Percentiles rank a stretch among this genome's conserved stretches.
phyloP scores from a whole-genome alignment of 2,329 filamentous ascomycete species.

The Dothideomycetidae sp. region DNA sequence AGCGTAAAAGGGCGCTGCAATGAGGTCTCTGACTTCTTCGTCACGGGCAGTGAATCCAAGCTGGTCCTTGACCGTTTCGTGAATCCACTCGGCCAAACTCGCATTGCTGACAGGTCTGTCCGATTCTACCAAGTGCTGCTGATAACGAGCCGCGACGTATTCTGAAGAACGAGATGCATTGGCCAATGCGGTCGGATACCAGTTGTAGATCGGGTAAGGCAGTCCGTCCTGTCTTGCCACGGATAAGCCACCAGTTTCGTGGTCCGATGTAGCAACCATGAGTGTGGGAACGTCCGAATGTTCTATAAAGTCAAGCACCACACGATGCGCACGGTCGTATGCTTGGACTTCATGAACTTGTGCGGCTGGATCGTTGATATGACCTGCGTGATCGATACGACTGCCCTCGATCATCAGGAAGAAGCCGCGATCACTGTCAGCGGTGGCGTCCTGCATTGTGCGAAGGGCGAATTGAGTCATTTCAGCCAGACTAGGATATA shows the following conservation, averaged over 20 bases:
- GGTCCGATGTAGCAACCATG: slow-evolving; percentile 82
- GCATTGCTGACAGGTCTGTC: slow-evolving; percentile 20
- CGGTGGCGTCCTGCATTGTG: slow-evolving; percentile 66
- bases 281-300: slow-evolving; percentile 59
- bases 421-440: slow-evolving; percentile 78
- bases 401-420: slow-evolving; percentile 98
- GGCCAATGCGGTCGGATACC: slow-evolving; percentile 71
- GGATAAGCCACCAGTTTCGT: slow-evolving; percentile 84
- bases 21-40: slow-evolving; percentile 54
- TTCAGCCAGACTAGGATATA: slow-evolving; percentile 80
- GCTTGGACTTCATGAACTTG: slow-evolving; percentile 75
- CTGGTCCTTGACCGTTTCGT: slow-evolving; percentile 50
- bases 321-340: slow-evolving; percentile 74
- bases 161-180: slow-evolving; percentile 66
- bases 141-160: slow-evolving; percentile 50
- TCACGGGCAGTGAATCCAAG: slow-evolving; percentile 61
- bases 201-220: slow-evolving; percentile 54
- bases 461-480: slow-evolving; percentile 76
- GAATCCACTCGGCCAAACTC: slow-evolving; percentile 48
- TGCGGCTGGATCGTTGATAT: slow-evolving; percentile 41
- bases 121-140: slow-evolving; percentile 38
- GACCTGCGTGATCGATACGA: slow-evolving; percentile 85
- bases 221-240: slow-evolving; percentile 57
- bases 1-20: slow-evolving; percentile 42
- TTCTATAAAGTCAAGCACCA: slow-evolving; percentile 73